These are phyloP conservation scores for Daphne laureola DNA, from an alignment of 441 rosid species.

Conservation along the genomic window DNA sequence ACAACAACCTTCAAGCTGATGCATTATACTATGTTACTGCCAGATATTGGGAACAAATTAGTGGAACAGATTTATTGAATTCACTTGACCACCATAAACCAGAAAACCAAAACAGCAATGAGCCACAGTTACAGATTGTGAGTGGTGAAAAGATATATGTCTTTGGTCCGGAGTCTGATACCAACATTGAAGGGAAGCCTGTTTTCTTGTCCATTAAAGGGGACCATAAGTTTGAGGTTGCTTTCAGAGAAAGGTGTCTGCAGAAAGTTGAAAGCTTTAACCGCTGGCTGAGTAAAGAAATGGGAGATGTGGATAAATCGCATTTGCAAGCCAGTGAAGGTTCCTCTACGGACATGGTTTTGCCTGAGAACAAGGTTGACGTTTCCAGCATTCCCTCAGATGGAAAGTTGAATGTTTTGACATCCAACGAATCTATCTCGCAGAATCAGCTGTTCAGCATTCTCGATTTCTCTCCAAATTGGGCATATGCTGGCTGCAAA, in stretches of 20 bases:
- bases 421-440: slow-evolving; percentile 60
- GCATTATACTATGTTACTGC: slow-evolving; percentile 21
- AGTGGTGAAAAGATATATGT: slow-evolving; percentile 22
- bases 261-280: slow-evolving; percentile 89
- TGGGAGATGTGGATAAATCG: slow-evolving; percentile 72
- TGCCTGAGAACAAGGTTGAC: slow-evolving; percentile 44
- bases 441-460: slow-evolving; percentile 77
- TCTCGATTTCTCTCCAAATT: slow-evolving; percentile 69
- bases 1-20: slow-evolving; percentile 37
- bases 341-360: slow-evolving; percentile 61
- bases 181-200: slow-evolving; percentile 38
- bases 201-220: slow-evolving; percentile 35
- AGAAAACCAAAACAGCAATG: slow-evolving; percentile 15
- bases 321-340: slow-evolving; percentile 44
- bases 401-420: slow-evolving; percentile 46
- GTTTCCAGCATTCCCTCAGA: slow-evolving; percentile 39
- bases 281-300: slow-evolving; percentile 91
- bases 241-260: slow-evolving; percentile 46
- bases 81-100: slow-evolving; percentile 10
- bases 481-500: slow-evolving; percentile 52
- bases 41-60: slow-evolving; percentile 31
- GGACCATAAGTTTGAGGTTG: slow-evolving; percentile 37
- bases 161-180: slow-evolving; percentile 25
- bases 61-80: slow-evolving; percentile 17
- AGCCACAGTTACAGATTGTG: slow-evolving; percentile 20